Conservation (phyloP, 1,139 yeast species). For the Debaryomyces sp. region DNA sequence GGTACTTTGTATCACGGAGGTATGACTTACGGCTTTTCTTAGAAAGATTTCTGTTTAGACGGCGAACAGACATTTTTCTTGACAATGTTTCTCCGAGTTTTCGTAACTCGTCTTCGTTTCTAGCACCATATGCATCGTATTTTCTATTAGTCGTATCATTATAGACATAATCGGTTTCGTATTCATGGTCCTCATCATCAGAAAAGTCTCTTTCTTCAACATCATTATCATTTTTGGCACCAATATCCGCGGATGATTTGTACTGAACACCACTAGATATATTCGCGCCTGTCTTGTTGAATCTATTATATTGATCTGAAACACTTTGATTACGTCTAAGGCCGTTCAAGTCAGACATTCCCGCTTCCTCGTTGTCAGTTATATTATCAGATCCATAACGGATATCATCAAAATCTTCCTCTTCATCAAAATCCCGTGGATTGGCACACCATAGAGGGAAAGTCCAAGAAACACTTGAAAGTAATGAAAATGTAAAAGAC, state of each 20-base stretch:
- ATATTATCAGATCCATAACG: conserved; percentile 1
- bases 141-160: background rate
- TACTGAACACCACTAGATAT: conserved; percentile 1
- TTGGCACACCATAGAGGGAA: conserved; percentile 51
- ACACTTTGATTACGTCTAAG: background rate
- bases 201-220: background rate
- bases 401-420: conserved; percentile 16
- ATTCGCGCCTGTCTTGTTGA: background rate
- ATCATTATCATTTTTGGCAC: background rate
- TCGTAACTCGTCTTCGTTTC: conserved; percentile 30
- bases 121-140: background rate
- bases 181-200: background rate
- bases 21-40: conserved; percentile 6
- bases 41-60: conserved; percentile 17
- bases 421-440: conserved; percentile 31
- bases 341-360: background rate
- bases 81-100: conserved; percentile 37
- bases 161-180: conserved; percentile 5
- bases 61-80: conserved; percentile 29
- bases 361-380: background rate
- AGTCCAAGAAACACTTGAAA: conserved; percentile 37
- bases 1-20: conserved; percentile 10
- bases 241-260: background rate
- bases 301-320: background rate
- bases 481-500: conserved; percentile 24